A percentile compares a stretch with the other conserved stretches of the same genome.
Conservation (phyloP, 805 yeast species). For the Wickerhamia fluorescens region DNA sequence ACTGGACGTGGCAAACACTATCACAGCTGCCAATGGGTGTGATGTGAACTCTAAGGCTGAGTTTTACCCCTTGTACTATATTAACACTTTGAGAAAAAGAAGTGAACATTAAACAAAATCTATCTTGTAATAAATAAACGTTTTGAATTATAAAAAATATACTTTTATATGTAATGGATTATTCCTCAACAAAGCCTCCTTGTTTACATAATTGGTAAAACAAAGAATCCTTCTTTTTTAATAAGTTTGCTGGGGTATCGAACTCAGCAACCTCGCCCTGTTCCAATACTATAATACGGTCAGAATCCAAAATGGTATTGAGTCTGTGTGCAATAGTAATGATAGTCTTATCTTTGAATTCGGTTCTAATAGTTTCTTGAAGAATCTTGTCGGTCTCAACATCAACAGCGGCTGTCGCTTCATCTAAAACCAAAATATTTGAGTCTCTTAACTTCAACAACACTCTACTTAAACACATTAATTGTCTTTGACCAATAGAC, state of each 20-base stretch:
- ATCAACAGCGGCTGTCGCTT: conserved; percentile 87
- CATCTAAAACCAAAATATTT: conserved; percentile 63
- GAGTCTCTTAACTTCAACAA: conserved; percentile 53
- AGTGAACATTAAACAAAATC: conserved; percentile 44
- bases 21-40: conserved; percentile 22
- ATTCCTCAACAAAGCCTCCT: conserved; percentile 53
- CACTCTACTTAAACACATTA: conserved; percentile 76
- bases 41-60: conserved; percentile 29
- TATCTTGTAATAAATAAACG: too few species aligned
- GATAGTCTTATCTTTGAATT: conserved; percentile 70
- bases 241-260: conserved; percentile 61
- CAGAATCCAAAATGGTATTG: conserved; percentile 78
- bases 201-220: conserved; percentile 78
- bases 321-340: conserved; percentile 81
- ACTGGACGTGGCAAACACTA: conserved; percentile 11
- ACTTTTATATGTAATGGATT: background rate
- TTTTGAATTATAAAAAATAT: too few species aligned
- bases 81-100: conserved; percentile 49
- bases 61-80: conserved; percentile 43
- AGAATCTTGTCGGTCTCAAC: conserved; percentile 74
- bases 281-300: conserved; percentile 67
- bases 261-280: conserved; percentile 71
- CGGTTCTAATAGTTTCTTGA: conserved; percentile 71
- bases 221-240: conserved; percentile 58
- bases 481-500: conserved; percentile 49